Evolutionary conservation across 805 yeast genomes (phyloP), one percentile per base, ranked within the genome.

Genomic region (Yarrowia yakushimensis): DNA sequence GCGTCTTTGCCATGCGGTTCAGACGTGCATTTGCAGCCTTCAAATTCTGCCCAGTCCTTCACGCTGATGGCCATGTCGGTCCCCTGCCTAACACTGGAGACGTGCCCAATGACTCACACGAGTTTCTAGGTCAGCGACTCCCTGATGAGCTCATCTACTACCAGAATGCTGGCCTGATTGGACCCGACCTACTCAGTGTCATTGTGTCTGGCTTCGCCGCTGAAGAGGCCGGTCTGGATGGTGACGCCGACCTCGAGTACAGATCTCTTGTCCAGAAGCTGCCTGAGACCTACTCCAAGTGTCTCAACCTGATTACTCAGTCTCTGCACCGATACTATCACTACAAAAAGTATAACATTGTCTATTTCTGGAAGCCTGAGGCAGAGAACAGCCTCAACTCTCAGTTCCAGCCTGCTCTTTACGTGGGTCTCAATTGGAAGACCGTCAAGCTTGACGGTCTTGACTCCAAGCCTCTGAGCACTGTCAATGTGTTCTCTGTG

Each of bases 131-230:
- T 10, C 90, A 88, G 72, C 82, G 92, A 70, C 77, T 94, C 59
- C 96, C 97, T 1, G 88, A 90, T 61, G 98, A 92, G 74, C 79
- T 87, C 42, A 86, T 83, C 69, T 91, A 86, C 71, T 94, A 90
- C 73, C 84, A 84, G 70, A 86, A 96, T 0, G 73, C 87, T 63
- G 98, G 97, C 1, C 71, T 92, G 23, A 76, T 87, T 12, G 82
- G 85, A 8, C 75, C 86, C 6, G 85, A 84, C 63, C 72, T 89
- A 23, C 79, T 87, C 42, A 87, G 86, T 65, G 82, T 90, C 0
- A 78, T 92, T 18, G 79, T 86, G 0, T 83, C 83, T 63, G 94
- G 90, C 1, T 74, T 77, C 33, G 81, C 82, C 65, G 76, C 81
- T 31, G 86, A 88, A 64, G 79, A 87, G 63, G 80, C 87, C 10